phyloP scores from a whole-genome alignment of 805 yeast species.

The Ogataea populi-albae region DNA sequence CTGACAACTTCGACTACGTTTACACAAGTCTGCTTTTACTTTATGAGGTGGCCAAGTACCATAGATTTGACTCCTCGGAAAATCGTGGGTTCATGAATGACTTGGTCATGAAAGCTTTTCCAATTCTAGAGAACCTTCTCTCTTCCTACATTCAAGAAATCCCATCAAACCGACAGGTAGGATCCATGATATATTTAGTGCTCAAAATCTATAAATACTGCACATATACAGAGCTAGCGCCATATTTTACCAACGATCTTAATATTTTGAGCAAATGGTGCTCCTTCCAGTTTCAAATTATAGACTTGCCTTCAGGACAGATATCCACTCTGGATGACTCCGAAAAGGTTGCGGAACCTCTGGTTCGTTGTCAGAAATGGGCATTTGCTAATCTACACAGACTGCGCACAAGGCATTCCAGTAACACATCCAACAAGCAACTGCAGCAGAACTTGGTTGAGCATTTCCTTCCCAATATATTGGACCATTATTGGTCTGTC shows the following conservation, averaged over 20 bases:
- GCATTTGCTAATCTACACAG: slow-evolving; percentile 72
- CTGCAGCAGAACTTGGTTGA: slow-evolving; percentile 39
- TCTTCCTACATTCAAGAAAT: slow-evolving; percentile 38
- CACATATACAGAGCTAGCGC: slow-evolving; percentile 71
- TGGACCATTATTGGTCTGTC: slow-evolving; percentile 56
- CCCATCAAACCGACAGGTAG: slow-evolving; percentile 36
- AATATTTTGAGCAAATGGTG: slow-evolving; percentile 61
- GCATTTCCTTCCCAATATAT: slow-evolving; percentile 68
- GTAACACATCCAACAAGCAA: slow-evolving; percentile 6
- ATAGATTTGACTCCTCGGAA: slow-evolving; percentile 63
- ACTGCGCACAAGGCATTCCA: slow-evolving; percentile 59
- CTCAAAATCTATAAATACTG: slow-evolving; percentile 77
- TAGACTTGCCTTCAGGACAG: slow-evolving; percentile 45
- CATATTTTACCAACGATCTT: slow-evolving; percentile 47
- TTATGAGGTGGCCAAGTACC: slow-evolving; percentile 65
- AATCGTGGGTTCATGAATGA: slow-evolving; percentile 49
- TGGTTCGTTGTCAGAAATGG: slow-evolving; percentile 80
- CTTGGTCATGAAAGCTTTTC: slow-evolving; percentile 57
- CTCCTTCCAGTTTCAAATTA: slow-evolving; percentile 61
- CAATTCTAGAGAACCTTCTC: slow-evolving; percentile 60
- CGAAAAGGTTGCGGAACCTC: slow-evolving; percentile 46
- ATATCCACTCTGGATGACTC: slow-evolving; percentile 43
- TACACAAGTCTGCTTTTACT: slow-evolving; percentile 71
- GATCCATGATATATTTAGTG: slow-evolving; percentile 67
- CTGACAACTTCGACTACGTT: slow-evolving; percentile 41